Evolutionary conservation across 2,329 filamentous ascomycete species (phyloP), one percentile per base, ranked within the genome.

Genomic region (Helicocarpus griseus): DNA sequence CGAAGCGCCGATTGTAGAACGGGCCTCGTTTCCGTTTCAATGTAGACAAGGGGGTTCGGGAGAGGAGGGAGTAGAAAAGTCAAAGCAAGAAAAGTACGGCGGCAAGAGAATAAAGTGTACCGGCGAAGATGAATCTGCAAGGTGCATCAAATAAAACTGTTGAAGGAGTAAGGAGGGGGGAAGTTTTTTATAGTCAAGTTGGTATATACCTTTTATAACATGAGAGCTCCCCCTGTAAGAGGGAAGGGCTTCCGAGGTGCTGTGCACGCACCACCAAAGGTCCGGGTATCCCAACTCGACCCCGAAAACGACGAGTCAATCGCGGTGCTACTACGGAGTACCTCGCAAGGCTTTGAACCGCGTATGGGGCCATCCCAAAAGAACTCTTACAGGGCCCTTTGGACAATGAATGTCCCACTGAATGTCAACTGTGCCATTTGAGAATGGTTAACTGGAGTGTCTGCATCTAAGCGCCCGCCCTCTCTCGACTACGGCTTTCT

Each of bases 391-490:
- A 44, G 7, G 41, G 44, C 21, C n/a, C 44, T 47, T 47, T 47
- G 44, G 44, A 35, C 44, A 47, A 35, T 47, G 21, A 47, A 47
- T 11, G 31, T 26, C 31, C 44, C 31, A 47, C 31, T 36, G 7
- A 13, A 13, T 9, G 21, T 19, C 28, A 17, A 50, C 48, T 50
- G 48, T 50, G 48, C 48, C 48, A 50, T 38, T 21, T 50, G 48
- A 50, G 39, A 50, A 50, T 29, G 38, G 21, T 43, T 28, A 44
- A 24, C 26, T 40, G 36, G 39, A 24, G 26, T 14, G 19, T 33
- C 36, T 50, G 48, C 48, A 50, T 28, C 38, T 50, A 50, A 43
- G 48, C 48, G 48, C 48, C 48, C 22, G 48, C 47, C 47, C 22
- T 48, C 17, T 38, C n/a, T 29, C 4, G n/a, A 45, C 44, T 26